These are phyloP conservation scores for Novymonas esmeraldas DNA, from an alignment of 208 protist species.

Conservation along the genomic window DNA sequence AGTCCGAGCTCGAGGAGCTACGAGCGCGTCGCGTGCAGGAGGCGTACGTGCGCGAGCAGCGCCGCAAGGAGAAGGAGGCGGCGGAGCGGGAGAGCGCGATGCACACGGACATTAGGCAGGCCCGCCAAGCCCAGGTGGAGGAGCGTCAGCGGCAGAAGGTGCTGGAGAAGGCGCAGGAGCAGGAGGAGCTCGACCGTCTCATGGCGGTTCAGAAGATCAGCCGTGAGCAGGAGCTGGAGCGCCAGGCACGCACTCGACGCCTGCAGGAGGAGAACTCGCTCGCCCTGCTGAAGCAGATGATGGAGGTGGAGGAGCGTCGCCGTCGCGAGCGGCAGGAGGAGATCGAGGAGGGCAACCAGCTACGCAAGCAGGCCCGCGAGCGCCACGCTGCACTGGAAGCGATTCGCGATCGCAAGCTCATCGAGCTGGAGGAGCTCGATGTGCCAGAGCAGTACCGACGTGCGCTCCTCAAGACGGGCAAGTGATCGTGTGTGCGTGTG, in stretches of 20 bases:
- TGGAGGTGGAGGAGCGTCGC: conserved; percentile 90
- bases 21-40: conserved; percentile 90
- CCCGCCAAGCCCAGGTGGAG: conserved; percentile 82
- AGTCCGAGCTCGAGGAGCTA: conserved; percentile 91
- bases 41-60: conserved; percentile 78
- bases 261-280: conserved; percentile 85
- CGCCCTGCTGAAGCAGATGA: conserved; percentile 89
- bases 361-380: conserved; percentile 70
- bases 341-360: conserved; percentile 89
- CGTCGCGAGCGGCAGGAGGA: conserved; percentile 85
- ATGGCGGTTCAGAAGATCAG: conserved; percentile 84
- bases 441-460: conserved; percentile 84
- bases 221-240: conserved; percentile 71
- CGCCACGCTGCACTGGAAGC: conserved; percentile 85
- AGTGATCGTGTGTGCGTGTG: conserved; percentile 22
- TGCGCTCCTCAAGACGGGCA: conserved; percentile 61
- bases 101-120: conserved; percentile 73
- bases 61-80: conserved; percentile 81
- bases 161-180: conserved; percentile 59
- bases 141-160: conserved; percentile 74
- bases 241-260: conserved; percentile 55
- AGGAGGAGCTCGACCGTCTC: conserved; percentile 89
- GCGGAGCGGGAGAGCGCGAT: conserved; percentile 58
- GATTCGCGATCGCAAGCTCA: conserved; percentile 84
- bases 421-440: conserved; percentile 72